A percentile compares a stretch with the other conserved stretches of the same genome.
These are phyloP conservation scores for Ilyonectria robusta DNA, from an alignment of 2,329 filamentous ascomycete species.

Conservation along the genomic window DNA sequence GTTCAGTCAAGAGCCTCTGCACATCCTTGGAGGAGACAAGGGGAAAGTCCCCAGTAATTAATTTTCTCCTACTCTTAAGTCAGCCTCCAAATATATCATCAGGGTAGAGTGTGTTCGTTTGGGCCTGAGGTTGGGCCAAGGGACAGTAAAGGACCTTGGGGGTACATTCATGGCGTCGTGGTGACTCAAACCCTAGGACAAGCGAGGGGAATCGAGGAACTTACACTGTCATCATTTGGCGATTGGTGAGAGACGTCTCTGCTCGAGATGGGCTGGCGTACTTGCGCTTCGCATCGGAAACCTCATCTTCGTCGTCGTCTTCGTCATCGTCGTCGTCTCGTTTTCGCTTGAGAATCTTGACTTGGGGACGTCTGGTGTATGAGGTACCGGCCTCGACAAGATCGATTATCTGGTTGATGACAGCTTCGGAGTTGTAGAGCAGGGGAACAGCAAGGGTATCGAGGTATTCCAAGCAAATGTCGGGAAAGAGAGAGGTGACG, in stretches of 20 bases:
- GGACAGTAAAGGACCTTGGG: not conserved
- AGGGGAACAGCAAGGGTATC: constrained; percentile 45
- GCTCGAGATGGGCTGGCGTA: constrained; percentile 24
- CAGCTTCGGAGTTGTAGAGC: constrained; percentile 46
- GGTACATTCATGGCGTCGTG: not conserved
- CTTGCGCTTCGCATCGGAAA: constrained; percentile 31
- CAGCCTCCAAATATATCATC: constrained; percentile 20
- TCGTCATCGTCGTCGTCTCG: constrained; percentile 44
- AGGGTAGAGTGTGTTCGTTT: not conserved
- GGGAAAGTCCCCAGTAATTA: constrained; percentile 45
- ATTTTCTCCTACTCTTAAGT: constrained; percentile 30
- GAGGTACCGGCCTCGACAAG: constrained; percentile 53
- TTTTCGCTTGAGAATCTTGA: constrained; percentile 59
- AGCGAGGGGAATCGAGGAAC: not conserved
- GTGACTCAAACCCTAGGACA: not conserved
- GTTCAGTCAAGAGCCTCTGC: constrained; percentile 19
- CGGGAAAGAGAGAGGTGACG: constrained; percentile 57
- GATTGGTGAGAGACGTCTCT: not conserved
- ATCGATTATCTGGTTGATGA: constrained; percentile 59
- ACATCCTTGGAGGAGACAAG: constrained; percentile 33
- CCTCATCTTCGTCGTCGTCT: constrained; percentile 36
- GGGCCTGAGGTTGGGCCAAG: not conserved
- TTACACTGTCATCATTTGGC: constrained; percentile 25
- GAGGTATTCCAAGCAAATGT: constrained; percentile 60
- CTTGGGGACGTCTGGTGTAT: constrained; percentile 53